These are phyloP conservation scores for Marchantia polymorpha DNA, from an alignment of 225 moss, liverwort and hornwort genomes.

Conservation along the genomic window DNA sequence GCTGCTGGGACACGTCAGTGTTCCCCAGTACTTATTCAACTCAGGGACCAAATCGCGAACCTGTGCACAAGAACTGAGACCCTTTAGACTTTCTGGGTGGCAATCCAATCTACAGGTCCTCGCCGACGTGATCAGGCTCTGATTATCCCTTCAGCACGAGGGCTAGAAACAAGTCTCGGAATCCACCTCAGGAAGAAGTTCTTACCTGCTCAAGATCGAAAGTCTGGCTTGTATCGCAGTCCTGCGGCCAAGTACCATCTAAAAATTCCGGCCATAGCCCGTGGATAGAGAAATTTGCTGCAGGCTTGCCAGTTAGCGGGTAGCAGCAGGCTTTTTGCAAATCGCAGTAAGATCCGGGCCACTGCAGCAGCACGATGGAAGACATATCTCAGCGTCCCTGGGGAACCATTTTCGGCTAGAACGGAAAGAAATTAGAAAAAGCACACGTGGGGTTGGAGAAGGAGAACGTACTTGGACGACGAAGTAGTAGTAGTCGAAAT, in stretches of 20 bases:
- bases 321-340: slow-evolving; percentile 58
- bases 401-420: background rate
- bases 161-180: background rate
- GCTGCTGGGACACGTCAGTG: slow-evolving; percentile 64
- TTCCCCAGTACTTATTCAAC: slow-evolving; percentile 62
- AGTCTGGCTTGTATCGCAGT: slow-evolving; percentile 45
- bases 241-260: slow-evolving; percentile 62
- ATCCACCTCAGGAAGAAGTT: background rate
- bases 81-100: too few species aligned
- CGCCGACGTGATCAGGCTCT: too few species aligned
- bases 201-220: slow-evolving; percentile 58
- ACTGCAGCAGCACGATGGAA: slow-evolving; percentile 39
- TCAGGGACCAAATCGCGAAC: slow-evolving; percentile 47
- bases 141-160: too few species aligned
- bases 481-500: slow-evolving; percentile 42
- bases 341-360: slow-evolving; percentile 89
- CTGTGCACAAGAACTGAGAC: slow-evolving; percentile 34
- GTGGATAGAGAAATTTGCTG: slow-evolving; percentile 75
- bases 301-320: slow-evolving; percentile 59
- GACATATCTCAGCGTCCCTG: too few species aligned
- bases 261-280: slow-evolving; percentile 90
- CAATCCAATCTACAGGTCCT: too few species aligned
- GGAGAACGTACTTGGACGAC: slow-evolving; percentile 30
- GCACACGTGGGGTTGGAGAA: background rate
- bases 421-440: background rate